A percentile compares a stretch with the other conserved stretches of the same genome.
These are phyloP conservation scores for Hortaea sp. DNA, from an alignment of 2,329 filamentous ascomycete genomes.

Conservation along the genomic window DNA sequence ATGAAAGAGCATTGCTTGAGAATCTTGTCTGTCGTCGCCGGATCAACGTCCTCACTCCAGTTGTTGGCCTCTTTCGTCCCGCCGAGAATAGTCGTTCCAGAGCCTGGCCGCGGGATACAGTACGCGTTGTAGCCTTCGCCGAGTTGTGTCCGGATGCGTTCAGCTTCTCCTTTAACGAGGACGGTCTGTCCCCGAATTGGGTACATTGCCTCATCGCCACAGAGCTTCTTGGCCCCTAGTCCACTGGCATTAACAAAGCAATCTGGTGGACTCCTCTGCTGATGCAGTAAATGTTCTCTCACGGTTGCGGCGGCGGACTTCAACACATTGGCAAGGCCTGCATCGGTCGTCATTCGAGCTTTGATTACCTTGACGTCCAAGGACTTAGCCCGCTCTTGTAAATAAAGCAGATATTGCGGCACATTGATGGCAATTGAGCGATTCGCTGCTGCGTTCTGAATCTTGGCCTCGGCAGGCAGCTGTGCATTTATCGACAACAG, in stretches of 20 bases:
- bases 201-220: conserved; percentile 26
- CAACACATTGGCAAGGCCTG: conserved; percentile 22
- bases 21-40: conserved; percentile 26
- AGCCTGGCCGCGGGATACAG: conserved; percentile 33
- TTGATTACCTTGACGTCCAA: conserved; percentile 22
- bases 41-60: conserved; percentile 26
- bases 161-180: conserved; percentile 33
- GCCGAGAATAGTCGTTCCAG: conserved; percentile 33
- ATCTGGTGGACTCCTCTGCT: conserved; percentile 7
- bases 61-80: conserved; percentile 34
- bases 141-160: conserved; percentile 19
- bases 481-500: conserved; percentile 13
- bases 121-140: conserved; percentile 28
- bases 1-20: conserved; percentile 25
- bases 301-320: neutral
- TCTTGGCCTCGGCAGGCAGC: conserved; percentile 12
- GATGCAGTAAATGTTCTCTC: too few relatives aligned
- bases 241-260: conserved; percentile 36
- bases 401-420: conserved; percentile 27
- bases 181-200: conserved; percentile 39
- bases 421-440: conserved; percentile 30
- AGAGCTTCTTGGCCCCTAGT: conserved; percentile 29
- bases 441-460: conserved; percentile 22
- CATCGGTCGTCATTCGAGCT: conserved; percentile 18
- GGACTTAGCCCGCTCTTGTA: conserved; percentile 20